These are phyloP conservation scores for Fraxinus baroniana DNA, from an alignment of 305 asterid species.

Conservation along the genomic window DNA sequence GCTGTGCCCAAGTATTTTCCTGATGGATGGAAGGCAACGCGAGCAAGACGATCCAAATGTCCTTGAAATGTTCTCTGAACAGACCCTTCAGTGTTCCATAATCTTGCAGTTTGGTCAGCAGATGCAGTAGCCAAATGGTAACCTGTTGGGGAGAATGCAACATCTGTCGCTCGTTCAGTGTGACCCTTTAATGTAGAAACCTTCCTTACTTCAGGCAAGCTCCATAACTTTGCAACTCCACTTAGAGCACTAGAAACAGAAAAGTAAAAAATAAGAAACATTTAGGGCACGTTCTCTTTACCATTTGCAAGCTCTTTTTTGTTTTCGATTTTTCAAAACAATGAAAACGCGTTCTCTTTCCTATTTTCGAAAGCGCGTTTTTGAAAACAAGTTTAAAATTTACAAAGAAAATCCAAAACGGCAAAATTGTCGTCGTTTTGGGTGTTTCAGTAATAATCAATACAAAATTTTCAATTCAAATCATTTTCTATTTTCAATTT, in stretches of 20 bases:
- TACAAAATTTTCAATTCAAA: no score
- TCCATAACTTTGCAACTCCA: conserved; percentile 85
- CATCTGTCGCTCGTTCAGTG: conserved; percentile 84
- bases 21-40: conserved; percentile 81
- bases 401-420: no score
- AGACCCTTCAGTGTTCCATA: conserved; percentile 74
- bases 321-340: no score
- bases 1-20: conserved; percentile 92
- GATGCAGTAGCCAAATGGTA: conserved; percentile 84
- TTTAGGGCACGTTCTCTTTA: no score
- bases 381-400: no score
- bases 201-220: conserved; percentile 68
- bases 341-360: no score
- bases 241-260: conserved; percentile 57
- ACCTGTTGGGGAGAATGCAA: conserved; percentile 71
- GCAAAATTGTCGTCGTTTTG: no score
- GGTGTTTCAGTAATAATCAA: no score
- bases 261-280: conserved; percentile 17
- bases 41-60: conserved; percentile 91
- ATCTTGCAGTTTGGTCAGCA: conserved; percentile 81
- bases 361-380: no score
- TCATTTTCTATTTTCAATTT: no score
- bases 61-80: conserved; percentile 67
- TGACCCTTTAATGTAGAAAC: conserved; percentile 80
- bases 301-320: no score